Conservation (phyloP, 2,329 filamentous ascomycete genomes). For the Claviceps arundinis region DNA sequence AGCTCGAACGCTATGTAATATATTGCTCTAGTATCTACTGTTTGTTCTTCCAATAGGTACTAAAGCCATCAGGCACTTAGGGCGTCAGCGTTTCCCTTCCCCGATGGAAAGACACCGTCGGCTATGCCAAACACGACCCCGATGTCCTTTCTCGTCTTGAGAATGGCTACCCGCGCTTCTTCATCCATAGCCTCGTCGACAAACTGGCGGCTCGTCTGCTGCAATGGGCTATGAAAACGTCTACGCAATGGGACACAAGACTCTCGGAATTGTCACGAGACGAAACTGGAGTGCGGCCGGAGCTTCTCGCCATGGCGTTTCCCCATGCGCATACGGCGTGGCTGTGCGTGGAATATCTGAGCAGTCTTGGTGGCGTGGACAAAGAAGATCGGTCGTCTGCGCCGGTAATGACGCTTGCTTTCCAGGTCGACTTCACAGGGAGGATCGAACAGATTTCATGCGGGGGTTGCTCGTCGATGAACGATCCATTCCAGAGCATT, state of each 20-base stretch:
- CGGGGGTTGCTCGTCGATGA: not conserved
- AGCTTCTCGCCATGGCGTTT: slow-evolving; percentile 7
- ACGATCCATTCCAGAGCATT: slow-evolving; percentile 2
- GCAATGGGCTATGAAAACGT: slow-evolving; percentile 5
- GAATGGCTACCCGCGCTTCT: slow-evolving; percentile 17
- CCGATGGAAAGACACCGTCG: slow-evolving; percentile 14
- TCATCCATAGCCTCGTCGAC: slow-evolving; percentile 12
- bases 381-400: not conserved
- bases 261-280: not conserved
- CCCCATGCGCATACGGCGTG: slow-evolving; percentile 1
- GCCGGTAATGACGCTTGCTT: not conserved
- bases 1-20: no score
- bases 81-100: slow-evolving; percentile 19
- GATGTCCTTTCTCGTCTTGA: slow-evolving; percentile 11
- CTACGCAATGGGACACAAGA: not conserved
- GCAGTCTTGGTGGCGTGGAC: slow-evolving; percentile 4
- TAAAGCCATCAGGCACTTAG: slow-evolving; percentile 4
- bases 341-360: slow-evolving; percentile 11
- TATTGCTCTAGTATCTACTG: not conserved
- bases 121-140: slow-evolving; percentile 13
- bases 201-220: slow-evolving; percentile 11
- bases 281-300: not conserved
- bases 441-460: not conserved
- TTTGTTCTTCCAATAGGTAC: not conserved
- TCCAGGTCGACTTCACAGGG: not conserved